These are phyloP conservation scores for Aureobasidium sp. DNA, from an alignment of 2,329 filamentous ascomycete genomes.

Conservation along the genomic window DNA sequence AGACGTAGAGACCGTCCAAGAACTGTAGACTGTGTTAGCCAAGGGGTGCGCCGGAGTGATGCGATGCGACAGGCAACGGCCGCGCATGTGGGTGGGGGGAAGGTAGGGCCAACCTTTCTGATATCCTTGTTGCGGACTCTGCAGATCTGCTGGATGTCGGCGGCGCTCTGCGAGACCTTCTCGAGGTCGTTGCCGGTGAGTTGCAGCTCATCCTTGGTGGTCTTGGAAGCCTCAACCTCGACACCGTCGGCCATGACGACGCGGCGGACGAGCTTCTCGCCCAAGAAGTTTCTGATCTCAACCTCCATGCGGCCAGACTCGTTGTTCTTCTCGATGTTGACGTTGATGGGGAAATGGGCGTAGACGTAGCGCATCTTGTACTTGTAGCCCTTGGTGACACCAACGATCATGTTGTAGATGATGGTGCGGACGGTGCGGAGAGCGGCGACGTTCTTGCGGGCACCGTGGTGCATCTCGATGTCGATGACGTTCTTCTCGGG, in stretches of 20 bases:
- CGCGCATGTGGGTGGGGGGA: conserved; percentile 40
- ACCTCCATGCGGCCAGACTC: conserved; percentile 85
- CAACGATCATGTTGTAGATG: conserved; percentile 98
- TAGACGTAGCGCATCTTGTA: conserved; percentile 99
- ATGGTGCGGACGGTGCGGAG: conserved; percentile 96
- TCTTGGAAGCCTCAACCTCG: conserved; percentile 79
- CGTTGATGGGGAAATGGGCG: conserved; percentile 99
- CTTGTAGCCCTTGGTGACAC: conserved; percentile 98
- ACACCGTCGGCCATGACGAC: conserved; percentile 87
- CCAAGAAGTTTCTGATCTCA: conserved; percentile 98
- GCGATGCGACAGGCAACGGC: not conserved
- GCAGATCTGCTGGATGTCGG: conserved; percentile 99
- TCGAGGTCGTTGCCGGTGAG: conserved; percentile 92
- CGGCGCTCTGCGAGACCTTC: conserved; percentile 93
- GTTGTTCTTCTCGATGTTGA: conserved; percentile 94
- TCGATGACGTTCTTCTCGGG: conserved; percentile 80
- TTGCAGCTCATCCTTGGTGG: conserved; percentile 96
- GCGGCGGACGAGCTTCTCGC: conserved; percentile 97
- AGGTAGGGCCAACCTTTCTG: conserved; percentile 57
- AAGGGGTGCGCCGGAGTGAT: not conserved
- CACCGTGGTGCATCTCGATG: conserved; percentile 98
- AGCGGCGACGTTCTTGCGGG: conserved; percentile 94
- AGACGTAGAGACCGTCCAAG: conserved; percentile 99
- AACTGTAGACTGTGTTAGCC: conserved; percentile 47
- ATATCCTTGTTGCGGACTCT: conserved; percentile 99